Evolutionary conservation across 306 rosid genomes (phyloP).

Genomic region (Castanospermum australe): DNA sequence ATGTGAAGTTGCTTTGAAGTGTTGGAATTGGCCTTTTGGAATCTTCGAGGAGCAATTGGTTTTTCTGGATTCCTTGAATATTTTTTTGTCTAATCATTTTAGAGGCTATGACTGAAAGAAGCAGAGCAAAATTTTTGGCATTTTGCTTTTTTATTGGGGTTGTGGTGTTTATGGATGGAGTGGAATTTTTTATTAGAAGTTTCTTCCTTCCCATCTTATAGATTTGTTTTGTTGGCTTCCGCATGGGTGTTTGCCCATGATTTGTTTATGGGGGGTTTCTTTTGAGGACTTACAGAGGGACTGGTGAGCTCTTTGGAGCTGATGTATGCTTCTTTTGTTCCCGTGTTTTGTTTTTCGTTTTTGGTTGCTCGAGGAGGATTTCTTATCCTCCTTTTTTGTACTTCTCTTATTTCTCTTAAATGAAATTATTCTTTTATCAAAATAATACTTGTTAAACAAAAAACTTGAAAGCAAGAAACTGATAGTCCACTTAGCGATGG

Average conservation of each 20-base stretch:
- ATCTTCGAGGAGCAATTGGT: neutral
- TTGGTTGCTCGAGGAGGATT: neutral
- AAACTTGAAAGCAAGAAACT: slow-evolving; percentile 4
- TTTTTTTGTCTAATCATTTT: neutral
- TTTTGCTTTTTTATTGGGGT: neutral
- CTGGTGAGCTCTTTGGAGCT: neutral
- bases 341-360: neutral
- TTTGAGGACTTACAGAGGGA: neutral
- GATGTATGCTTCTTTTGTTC: neutral
- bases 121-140: neutral
- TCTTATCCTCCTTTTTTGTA: slow-evolving; percentile 11
- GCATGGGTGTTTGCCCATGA: neutral
- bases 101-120: neutral
- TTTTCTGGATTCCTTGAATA: neutral
- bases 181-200: neutral
- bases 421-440: neutral
- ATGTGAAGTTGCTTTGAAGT: slow-evolving; percentile 1
- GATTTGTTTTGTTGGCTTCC: neutral
- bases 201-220: slow-evolving; percentile 5
- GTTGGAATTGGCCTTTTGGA: neutral
- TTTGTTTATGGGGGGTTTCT: neutral
- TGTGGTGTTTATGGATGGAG: neutral
- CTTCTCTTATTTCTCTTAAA: neutral
- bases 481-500: neutral
- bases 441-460: neutral